These are phyloP conservation scores for Lachnellula hyalina DNA, from an alignment of 2,329 filamentous ascomycete species.

Conservation along the genomic window DNA sequence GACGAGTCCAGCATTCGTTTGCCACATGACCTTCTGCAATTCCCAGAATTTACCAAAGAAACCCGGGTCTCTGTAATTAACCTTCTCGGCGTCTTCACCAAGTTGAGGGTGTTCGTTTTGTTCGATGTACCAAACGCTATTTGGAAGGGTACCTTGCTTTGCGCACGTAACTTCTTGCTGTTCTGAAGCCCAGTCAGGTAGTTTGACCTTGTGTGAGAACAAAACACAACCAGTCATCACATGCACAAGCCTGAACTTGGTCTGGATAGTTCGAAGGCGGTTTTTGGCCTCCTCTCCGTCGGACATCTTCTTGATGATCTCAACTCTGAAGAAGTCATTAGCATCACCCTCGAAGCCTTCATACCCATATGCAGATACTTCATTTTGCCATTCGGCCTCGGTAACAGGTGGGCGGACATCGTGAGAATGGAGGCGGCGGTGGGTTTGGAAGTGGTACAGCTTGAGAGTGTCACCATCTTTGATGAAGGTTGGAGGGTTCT, in stretches of 20 bases:
- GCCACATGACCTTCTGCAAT: slow-evolving; percentile 98
- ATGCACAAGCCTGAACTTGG: slow-evolving; percentile 92
- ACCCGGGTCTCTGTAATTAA: slow-evolving; percentile 90
- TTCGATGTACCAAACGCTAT: slow-evolving; percentile 97
- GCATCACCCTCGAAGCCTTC: slow-evolving; percentile 96
- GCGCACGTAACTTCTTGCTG: slow-evolving; percentile 99
- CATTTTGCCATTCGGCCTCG: slow-evolving; percentile 90
- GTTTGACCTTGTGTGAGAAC: slow-evolving; percentile 98
- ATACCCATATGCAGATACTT: slow-evolving; percentile 95
- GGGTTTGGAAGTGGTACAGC: slow-evolving; percentile 77
- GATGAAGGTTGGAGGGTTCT: slow-evolving; percentile 61
- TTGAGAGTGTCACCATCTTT: slow-evolving; percentile 75
- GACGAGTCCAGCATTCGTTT: slow-evolving; percentile 89
- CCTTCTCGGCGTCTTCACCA: slow-evolving; percentile 73
- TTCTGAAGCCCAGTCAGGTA: slow-evolving; percentile 95
- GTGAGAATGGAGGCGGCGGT: slow-evolving; percentile 91
- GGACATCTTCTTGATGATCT: slow-evolving; percentile 89
- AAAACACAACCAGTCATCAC: slow-evolving; percentile 94
- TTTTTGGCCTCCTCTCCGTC: slow-evolving; percentile 73
- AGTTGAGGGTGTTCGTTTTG: slow-evolving; percentile 80
- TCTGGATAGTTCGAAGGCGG: slow-evolving; percentile 86
- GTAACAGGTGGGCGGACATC: slow-evolving; percentile 83
- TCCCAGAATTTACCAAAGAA: slow-evolving; percentile 99
- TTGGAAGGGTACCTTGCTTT: slow-evolving; percentile 82
- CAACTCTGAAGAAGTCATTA: slow-evolving; percentile 90